Base-by-base conservation (phyloP, 2,329 filamentous ascomycete genomes). In the Ophiocordyceps camponoti-leonardi region DNA sequence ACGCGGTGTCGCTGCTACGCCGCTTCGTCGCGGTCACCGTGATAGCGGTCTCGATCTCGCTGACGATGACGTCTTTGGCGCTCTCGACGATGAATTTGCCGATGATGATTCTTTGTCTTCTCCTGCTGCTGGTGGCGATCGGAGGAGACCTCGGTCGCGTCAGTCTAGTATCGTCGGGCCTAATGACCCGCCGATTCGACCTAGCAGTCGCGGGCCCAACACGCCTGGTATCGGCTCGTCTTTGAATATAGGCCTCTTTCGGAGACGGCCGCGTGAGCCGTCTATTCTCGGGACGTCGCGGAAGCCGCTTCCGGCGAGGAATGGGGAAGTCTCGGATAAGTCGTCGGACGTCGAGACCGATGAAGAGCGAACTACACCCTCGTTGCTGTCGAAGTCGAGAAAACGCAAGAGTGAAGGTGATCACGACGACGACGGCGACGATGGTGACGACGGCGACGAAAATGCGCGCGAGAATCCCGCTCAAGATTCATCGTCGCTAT, bases 231-330 rank as follows among this genome's bases (percentile, higher is more conserved):
- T 75, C 41, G 68, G 67, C 51, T 67, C 68, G 1, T 67, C 66
- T 0, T 66, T 75, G 52, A 79, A 73, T 47, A 68, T 79, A 44
- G 74, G 73, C 14, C 60, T 67, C 6, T 81, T 81, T 57, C 71
- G 67, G 55, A 64, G 75, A 37, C 68, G 77, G 41, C 65, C 66
- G 18, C 65, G 77, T 42, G 75, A 81, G 55, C 75, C 74, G 2
- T 81, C 77, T 56, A 79, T 81, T 46, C 57, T 81, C 40, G 71
- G 73, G 6, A 71, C 71, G 1, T 64, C 65, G 3, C 67, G 70
- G 49, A 73, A 62, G 47, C 56, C 61, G 19, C 56, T 57, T 22
- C 56, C 56, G n/a, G 54, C 63, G 55, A 60, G 53, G 40, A 59
- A 49, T 33, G 58, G 47, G 6, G 55, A 57, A 28, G 62, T 52